Evolutionary conservation across 345 rosid genomes (phyloP), one percentile per base, ranked within the genome.

Genomic region (Passiflora organensis): DNA sequence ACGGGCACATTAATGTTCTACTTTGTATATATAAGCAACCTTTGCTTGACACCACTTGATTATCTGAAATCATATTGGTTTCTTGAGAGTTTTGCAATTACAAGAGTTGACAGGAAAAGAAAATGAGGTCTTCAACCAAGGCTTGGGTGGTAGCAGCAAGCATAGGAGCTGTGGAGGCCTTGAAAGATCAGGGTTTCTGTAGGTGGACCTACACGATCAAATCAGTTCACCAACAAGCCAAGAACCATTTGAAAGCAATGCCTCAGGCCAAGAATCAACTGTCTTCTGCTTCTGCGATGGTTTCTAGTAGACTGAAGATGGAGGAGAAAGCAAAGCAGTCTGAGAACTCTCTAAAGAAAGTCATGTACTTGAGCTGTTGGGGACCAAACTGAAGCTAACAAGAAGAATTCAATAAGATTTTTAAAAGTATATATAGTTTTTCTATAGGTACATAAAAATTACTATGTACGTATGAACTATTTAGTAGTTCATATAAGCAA

Each of bases 231-330:
- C 81, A 76, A 16, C 63, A 63, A 45, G 71, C 69, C 34, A 66
- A 54, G 62, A 76, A 45, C 46, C 64, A 62, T 17, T 18, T 55
- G 11, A 56, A 52, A 19, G 43, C 78, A 0, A 18, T 53, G 11
- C 60, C 74, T 49, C 76, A n/a, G 58, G 56, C 70, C 19, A 75
- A 28, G 54, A 77, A 51, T 55, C 53, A 46, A 1, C 63, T 76
- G 4, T 46, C 77, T 1, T 63, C 60, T 0, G 62, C 75, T n/a
- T 46, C 69, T 19, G 25, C 55, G 1, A 4, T 61, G 32, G 57
- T 18, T 1, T 50, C 71, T 8, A 19, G 34, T 8, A 61, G 18
- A 43, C 5, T 38, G 43, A 36, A 45, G 6, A 36, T 36, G 19
- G 63, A 32, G 28, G 63, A 65, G 21, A n/a, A 32, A 18, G 28